Base-by-base conservation (phyloP, 257 asterid species). In the Rauvolfia tetraphylla region DNA sequence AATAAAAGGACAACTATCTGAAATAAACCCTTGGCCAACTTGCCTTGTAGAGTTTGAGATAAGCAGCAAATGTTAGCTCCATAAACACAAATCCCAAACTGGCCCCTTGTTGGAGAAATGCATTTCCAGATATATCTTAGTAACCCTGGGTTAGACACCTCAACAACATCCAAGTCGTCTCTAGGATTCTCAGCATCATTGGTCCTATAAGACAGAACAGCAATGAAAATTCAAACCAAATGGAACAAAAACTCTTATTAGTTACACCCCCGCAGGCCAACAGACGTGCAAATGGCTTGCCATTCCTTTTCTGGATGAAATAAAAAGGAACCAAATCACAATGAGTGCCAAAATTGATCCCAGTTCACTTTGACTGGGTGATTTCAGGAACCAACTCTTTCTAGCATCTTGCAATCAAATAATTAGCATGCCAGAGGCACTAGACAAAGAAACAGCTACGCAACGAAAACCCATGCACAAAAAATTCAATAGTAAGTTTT, bases 151-250 rank as follows among this genome's bases (percentile, higher is more conserved):
- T n/a, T 13, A 8, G 97, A 87, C 57, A 92, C 92, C 48, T 96
- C 97, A 0, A 96, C 91, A 78, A 93, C 97, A 63, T 90, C 92
- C 86, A 93, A 80, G 79, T 89, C 92, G 83, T 90, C 90, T 41
- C 98, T 97, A 25, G 96, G 97, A 81, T 93, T 93, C 82, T 90
- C 97, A 73, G 80, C 91, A 77, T 90, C 97, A 65, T 87, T 83
- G 31, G 95, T 91, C 86, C 95, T 90, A 88, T 76, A 29, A 70
- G 17, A 51, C 61, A 68, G 10, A n/a, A 18, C 63, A 66, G 31
- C 25, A 75, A 9, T 41, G 44, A 41, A 41, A 41, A 41, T 41
- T 41, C 44, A 41, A 41, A 41, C 8, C 4, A 41, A 41, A 41
- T 4, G 44, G 8, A 41, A 41, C 36, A 7, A 25, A 39, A 58